phyloP scores from a whole-genome alignment of 225 moss, liverwort and hornwort genomes.

The Bryoerythrophyllum caledonicum region DNA sequence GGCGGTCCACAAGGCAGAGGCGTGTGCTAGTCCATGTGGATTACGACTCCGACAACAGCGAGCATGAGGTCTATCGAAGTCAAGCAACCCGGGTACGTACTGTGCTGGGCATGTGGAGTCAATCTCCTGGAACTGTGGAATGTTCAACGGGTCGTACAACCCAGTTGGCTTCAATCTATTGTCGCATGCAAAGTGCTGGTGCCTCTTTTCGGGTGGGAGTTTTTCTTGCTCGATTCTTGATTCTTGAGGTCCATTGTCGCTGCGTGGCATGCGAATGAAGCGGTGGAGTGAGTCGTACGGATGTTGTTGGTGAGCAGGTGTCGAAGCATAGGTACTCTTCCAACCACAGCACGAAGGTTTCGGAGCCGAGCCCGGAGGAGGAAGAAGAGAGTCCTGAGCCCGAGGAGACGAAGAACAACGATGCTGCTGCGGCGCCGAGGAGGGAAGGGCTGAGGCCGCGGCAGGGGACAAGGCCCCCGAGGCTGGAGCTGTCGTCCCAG shows the following conservation, averaged over 20 bases:
- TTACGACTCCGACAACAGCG: constrained; percentile 69
- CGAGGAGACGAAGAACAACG: constrained; percentile 54
- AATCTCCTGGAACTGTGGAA: not conserved
- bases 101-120: not conserved
- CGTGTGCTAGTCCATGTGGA: constrained; percentile 69
- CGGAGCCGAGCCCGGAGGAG: constrained; percentile 57
- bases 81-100: constrained; percentile 53
- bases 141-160: not conserved
- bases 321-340: constrained; percentile 54
- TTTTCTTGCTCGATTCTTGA: not conserved
- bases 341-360: constrained; percentile 43
- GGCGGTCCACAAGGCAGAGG: constrained; percentile 74
- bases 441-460: constrained; percentile 76
- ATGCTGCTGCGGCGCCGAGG: constrained; percentile 63
- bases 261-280: not conserved
- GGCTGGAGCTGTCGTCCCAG: constrained; percentile 66
- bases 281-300: not conserved
- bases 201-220: not conserved
- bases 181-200: not conserved
- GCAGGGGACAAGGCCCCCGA: constrained; percentile 55
- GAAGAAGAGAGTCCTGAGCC: constrained; percentile 61
- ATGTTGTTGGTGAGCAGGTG: constrained; percentile 31
- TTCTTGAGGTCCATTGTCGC: not conserved
- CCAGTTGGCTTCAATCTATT: not conserved
- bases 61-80: constrained; percentile 45